Evolutionary conservation across 2,329 filamentous ascomycete species (phyloP), one percentile per base, ranked within the genome.

Genomic region (Cercospora janseana): DNA sequence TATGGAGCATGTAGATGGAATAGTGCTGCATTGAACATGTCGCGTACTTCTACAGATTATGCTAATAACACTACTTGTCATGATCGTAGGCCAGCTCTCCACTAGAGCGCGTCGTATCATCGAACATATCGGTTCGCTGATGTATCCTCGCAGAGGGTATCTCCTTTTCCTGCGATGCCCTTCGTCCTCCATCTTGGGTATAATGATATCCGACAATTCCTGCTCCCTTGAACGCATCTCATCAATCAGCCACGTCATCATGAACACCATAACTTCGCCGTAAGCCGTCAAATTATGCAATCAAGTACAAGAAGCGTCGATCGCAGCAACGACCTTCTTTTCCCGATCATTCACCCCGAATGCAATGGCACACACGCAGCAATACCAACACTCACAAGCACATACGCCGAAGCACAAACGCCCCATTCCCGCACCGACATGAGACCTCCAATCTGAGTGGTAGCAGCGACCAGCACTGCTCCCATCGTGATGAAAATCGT

Each of bases 341-440:
- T n/a, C 31, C 16, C 1, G 10, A 2, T 12, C 4, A 2, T 24
- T 31, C 40, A 18, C 12, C 10, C 3, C 37, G 20, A 46, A 41
- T 55, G 40, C 23, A 27, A 28, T 32, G 62, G 61, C 3, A 64
- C 49, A 41, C 56, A 60, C 7, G 56, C 60, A 15, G 61, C 60
- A 24, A 66, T 46, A 16, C 61, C 68, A 47, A 70, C 70, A 55
- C 75, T 66, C 38, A 73, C 52, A 23, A 62, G 32, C 42, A 72
- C 71, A 68, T 69, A 75, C 65, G 66, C 59, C 13, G 60, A 68
- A 9, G 63, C 67, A 53, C 65, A 69, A 20, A 65, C 59, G 21
- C 61, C 60, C 72, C 71, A 73, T 53, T 75, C 70, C 26, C 63
- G 57, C 10, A 58, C 18, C n/a, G 63, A 59, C 69, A 75, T 63